A percentile compares a stretch with the other conserved stretches of the same genome.
Conservation (phyloP, 257 asterid species). For the Penstemon eatonii region DNA sequence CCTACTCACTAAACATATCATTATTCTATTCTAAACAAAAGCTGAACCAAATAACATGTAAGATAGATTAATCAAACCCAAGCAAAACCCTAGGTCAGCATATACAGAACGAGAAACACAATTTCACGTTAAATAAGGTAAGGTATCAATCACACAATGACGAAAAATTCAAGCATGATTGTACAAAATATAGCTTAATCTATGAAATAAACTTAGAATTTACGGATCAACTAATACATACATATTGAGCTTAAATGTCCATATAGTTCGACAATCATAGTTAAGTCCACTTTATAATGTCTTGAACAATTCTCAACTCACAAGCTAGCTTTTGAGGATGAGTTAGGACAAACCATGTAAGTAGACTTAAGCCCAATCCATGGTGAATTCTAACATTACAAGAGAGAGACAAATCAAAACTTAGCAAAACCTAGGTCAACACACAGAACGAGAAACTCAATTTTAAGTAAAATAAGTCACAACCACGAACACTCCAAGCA, state of each 20-base stretch:
- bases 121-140: background rate
- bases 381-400: too few species aligned
- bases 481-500: background rate
- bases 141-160: background rate
- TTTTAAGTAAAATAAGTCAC: too few species aligned
- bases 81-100: background rate
- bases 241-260: too few species aligned
- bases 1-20: background rate
- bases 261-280: too few species aligned
- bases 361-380: too few species aligned
- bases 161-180: background rate
- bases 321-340: too few species aligned
- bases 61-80: background rate
- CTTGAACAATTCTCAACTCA: too few species aligned
- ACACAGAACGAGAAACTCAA: too few species aligned
- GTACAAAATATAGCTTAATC: background rate
- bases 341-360: too few species aligned
- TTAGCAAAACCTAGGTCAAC: too few species aligned
- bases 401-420: too few species aligned
- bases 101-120: background rate
- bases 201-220: background rate
- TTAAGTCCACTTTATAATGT: too few species aligned
- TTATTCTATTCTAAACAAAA: background rate
- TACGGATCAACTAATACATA: background rate
- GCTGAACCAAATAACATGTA: background rate